Evolutionary conservation across 176 grass and related monocot genomes (phyloP).

Genomic region (Otatea glauca): DNA sequence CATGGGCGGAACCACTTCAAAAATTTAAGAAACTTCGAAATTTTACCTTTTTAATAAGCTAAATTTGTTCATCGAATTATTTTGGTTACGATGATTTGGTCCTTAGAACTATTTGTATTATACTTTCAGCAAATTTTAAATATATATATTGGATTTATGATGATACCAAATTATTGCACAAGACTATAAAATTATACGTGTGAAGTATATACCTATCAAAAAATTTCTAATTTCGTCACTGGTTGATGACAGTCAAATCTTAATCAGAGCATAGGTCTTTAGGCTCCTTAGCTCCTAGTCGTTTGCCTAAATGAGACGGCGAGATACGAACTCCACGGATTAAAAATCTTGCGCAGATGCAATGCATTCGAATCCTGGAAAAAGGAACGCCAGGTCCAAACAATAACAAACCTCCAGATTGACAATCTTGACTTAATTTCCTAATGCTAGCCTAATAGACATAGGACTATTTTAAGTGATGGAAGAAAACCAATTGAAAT

Average conservation of each 20-base stretch:
- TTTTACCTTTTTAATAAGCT: no score
- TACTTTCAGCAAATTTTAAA: no score
- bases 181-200: no score
- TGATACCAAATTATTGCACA: no score
- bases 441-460: background rate
- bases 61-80: no score
- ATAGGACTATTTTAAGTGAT: background rate
- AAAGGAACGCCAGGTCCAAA: background rate
- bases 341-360: constrained; percentile 28
- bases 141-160: no score
- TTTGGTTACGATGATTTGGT: no score
- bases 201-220: no score
- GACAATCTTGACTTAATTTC: background rate
- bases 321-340: background rate
- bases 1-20: no score
- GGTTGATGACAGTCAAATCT: constrained; percentile 16
- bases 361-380: constrained; percentile 28
- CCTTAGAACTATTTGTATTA: no score
- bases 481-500: background rate
- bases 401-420: background rate
- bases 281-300: constrained; percentile 26
- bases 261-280: background rate
- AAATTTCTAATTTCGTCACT: no score
- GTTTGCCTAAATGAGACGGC: constrained; percentile 29
- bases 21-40: no score